Evolutionary conservation across 1,139 yeast genomes (phyloP).

Genomic region (Saccharomyces pastorianus): DNA sequence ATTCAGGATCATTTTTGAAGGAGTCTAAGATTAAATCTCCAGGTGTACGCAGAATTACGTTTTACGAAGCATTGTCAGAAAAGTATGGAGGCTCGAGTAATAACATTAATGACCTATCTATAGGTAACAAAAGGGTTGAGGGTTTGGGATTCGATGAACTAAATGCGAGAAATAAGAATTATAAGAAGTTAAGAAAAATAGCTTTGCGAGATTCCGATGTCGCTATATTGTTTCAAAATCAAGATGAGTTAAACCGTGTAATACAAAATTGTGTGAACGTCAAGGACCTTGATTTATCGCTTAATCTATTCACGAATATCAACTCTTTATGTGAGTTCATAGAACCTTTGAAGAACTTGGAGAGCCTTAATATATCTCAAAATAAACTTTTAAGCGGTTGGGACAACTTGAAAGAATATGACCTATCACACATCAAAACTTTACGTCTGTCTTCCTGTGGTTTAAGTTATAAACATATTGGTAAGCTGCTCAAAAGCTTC

Average conservation of each 20-base stretch:
- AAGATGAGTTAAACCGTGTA: slow-evolving; percentile 3
- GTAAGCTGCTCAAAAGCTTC: slow-evolving; percentile 2
- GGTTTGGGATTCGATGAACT: slow-evolving; percentile 58
- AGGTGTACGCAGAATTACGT: slow-evolving; percentile 29
- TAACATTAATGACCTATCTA: slow-evolving; percentile 30
- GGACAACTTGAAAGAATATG: slow-evolving; percentile 2
- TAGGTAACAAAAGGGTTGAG: slow-evolving; percentile 53
- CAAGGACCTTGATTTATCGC: slow-evolving; percentile 52
- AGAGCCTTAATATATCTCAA: slow-evolving; percentile 51
- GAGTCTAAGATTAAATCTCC: slow-evolving; percentile 30
- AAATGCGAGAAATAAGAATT: slow-evolving; percentile 41
- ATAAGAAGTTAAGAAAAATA: slow-evolving; percentile 39
- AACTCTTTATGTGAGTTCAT: slow-evolving; percentile 37
- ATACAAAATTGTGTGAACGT: slow-evolving; percentile 12
- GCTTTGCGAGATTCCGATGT: slow-evolving; percentile 42
- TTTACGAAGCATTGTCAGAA: slow-evolving; percentile 43
- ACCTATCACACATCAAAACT: slow-evolving; percentile 16
- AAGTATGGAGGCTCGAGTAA: slow-evolving; percentile 37
- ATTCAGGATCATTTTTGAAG: slow-evolving; percentile 65
- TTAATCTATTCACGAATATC: slow-evolving; percentile 45
- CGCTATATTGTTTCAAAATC: slow-evolving; percentile 8
- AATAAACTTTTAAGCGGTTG: slow-evolving; percentile 40
- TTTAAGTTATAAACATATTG: slow-evolving; percentile 25
- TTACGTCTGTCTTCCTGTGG: slow-evolving; percentile 37
- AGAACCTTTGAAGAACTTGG: slow-evolving; percentile 34